These are phyloP conservation scores for Straminergon stramineum DNA, from an alignment of 225 moss, liverwort and hornwort genomes.

Conservation along the genomic window DNA sequence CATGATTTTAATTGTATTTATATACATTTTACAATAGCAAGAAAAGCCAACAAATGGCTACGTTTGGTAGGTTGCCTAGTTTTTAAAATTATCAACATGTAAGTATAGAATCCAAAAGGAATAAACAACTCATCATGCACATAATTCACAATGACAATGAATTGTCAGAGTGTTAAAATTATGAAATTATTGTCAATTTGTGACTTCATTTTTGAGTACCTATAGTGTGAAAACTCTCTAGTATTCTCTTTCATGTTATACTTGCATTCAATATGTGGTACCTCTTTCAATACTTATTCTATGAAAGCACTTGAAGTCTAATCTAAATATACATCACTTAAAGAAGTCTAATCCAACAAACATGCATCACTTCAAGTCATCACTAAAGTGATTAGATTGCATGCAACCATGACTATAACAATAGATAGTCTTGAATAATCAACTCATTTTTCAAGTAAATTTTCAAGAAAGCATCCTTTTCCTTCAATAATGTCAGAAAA, in stretches of 20 bases:
- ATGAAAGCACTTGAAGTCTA: neutral
- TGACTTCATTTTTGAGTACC: neutral
- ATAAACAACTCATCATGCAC: neutral
- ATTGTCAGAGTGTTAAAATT: neutral
- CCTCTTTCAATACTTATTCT: neutral
- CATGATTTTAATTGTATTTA: neutral
- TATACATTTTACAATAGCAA: neutral
- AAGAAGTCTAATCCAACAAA: neutral
- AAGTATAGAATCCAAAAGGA: neutral
- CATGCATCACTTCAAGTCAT: neutral
- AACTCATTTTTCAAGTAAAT: too few relatives aligned
- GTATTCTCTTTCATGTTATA: neutral
- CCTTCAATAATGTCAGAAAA: too few relatives aligned
- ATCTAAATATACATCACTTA: too few relatives aligned
- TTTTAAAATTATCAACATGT: neutral
- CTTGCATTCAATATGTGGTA: accelerated
- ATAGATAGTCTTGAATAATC: too few relatives aligned
- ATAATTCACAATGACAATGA: neutral
- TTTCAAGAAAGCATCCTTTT: too few relatives aligned
- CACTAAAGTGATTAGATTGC: neutral
- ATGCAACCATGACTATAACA: neutral
- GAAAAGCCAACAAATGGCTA: neutral
- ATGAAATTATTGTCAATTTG: neutral
- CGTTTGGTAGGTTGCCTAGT: neutral
- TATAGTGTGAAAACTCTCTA: neutral